Conservation (phyloP, 2,329 filamentous ascomycete species). For the Leptographium procerum region DNA sequence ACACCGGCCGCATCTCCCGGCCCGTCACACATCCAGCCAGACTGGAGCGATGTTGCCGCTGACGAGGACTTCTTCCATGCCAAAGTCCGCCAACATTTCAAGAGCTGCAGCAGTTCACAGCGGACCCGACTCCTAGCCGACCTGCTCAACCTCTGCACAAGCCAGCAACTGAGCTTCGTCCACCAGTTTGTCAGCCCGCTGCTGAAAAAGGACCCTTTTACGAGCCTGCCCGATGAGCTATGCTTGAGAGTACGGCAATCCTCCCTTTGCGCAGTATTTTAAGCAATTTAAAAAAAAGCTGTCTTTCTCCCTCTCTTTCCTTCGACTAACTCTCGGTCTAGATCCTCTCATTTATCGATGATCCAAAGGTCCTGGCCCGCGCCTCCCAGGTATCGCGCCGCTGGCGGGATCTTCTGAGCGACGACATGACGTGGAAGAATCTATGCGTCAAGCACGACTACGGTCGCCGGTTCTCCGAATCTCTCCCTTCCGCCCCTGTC, state of each 20-base stretch:
- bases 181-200: constrained; percentile 90
- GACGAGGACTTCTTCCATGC: constrained; percentile 75
- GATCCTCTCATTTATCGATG: constrained; percentile 94
- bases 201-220: constrained; percentile 93
- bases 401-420: constrained; percentile 86
- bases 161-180: constrained; percentile 88
- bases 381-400: constrained; percentile 92
- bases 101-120: constrained; percentile 62
- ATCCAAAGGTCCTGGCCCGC: constrained; percentile 84
- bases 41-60: constrained; percentile 68
- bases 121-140: constrained; percentile 76
- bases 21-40: constrained; percentile 47
- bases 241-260: constrained; percentile 63
- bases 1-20: constrained; percentile 56
- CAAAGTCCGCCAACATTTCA: constrained; percentile 70
- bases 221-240: constrained; percentile 80
- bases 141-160: constrained; percentile 86
- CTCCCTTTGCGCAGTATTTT: neutral
- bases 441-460: constrained; percentile 95
- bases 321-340: constrained; percentile 24
- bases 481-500: constrained; percentile 22
- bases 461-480: constrained; percentile 45
- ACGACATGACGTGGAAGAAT: constrained; percentile 98
- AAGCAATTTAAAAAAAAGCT: no score
- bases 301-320: neutral